Evolutionary conservation across 2,329 filamentous ascomycete species (phyloP), one percentile per base, ranked within the genome.

Genomic region (Ustilaginoidea virens): DNA sequence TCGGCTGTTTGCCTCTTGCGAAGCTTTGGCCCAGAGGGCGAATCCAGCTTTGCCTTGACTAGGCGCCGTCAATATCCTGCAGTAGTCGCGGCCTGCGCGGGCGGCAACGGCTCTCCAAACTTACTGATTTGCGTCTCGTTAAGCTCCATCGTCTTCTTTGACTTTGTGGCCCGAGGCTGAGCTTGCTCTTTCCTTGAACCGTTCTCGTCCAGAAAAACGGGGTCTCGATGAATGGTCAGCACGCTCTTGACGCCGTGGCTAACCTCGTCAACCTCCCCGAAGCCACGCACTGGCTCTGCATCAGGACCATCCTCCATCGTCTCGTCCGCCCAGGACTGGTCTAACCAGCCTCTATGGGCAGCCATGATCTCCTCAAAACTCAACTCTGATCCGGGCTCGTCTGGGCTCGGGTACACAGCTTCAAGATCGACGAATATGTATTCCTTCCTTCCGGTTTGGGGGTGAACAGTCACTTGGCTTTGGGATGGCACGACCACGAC

Each of bases 41-140:
- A 94, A 44, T 90, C 82, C 31, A 96, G 61, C 42, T 94, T 94
- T 33, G 85, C 79, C 63, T 92, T 90, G 52, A 96, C 83, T 90
- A 40, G 7, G n/a, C n/a, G 13, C 9, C 5, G 14, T 25, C 14
- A 25, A 15, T 13, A 9, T 17, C 8, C 13, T 8, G 9, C 13
- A 15, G 12, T 25, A 13, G 5, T 25, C 13, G 24, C 10, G 17
- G 5, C 6, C n/a, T 15, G 12, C 11, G 15, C 10, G 5, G 11
- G 7, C 9, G n/a, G n/a, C n/a, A n/a, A n/a, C n/a, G n/a, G n/a
- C n/a, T n/a, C n/a, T n/a, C n/a, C n/a, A n/a, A n/a, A 10, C 77
- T 59, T 60, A 92, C 82, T 82, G 29, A 87, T 93, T 52, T 94
- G 85, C 3, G 86, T 92, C 53, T 92, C 85, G 43, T 86, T 86